Percentiles rank a stretch among this genome's conserved stretches.
These are phyloP conservation scores for Suillus variegatus DNA, from an alignment of 768 basidiomycete genomes.

Conservation along the genomic window DNA sequence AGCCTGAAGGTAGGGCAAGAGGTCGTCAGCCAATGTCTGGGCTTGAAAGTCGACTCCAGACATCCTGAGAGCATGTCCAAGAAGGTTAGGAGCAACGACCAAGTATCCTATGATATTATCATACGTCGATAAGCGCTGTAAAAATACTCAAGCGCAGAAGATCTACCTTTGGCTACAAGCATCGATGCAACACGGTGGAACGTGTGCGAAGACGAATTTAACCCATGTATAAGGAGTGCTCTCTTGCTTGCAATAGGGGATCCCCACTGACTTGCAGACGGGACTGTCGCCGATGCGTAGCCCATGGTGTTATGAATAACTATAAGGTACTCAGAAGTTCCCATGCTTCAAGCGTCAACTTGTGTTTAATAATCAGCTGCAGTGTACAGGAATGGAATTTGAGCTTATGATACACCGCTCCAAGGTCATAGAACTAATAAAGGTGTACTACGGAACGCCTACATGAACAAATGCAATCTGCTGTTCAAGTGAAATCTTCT, in stretches of 20 bases:
- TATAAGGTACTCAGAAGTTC: no score
- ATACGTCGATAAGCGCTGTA: not conserved
- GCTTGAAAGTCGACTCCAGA: not conserved
- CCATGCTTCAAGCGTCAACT: not conserved
- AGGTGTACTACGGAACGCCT: not conserved
- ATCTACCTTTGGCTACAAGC: conserved; percentile 20
- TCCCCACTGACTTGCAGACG: conserved; percentile 20
- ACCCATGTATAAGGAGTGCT: conserved; percentile 22
- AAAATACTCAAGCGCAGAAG: no score
- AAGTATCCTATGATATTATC: conserved; percentile 20
- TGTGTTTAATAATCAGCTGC: no score
- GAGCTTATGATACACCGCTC: not conserved
- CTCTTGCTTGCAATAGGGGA: conserved; percentile 17
- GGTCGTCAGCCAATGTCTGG: conserved; percentile 5
- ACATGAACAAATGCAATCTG: no score
- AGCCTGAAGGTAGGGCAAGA: conserved; percentile 7
- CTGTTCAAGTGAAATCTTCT: no score
- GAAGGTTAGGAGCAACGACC: conserved; percentile 25
- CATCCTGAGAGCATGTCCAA: conserved; percentile 20
- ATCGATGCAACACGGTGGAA: conserved; percentile 18
- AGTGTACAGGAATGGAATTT: no score
- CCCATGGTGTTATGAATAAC: not conserved
- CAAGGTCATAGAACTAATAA: no score
- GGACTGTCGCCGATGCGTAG: not conserved
- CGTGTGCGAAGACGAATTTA: conserved; percentile 13